Evolutionary conservation across 1,284 basidiomycete genomes (phyloP).

Genomic region (Rhodotorula sp.): DNA sequence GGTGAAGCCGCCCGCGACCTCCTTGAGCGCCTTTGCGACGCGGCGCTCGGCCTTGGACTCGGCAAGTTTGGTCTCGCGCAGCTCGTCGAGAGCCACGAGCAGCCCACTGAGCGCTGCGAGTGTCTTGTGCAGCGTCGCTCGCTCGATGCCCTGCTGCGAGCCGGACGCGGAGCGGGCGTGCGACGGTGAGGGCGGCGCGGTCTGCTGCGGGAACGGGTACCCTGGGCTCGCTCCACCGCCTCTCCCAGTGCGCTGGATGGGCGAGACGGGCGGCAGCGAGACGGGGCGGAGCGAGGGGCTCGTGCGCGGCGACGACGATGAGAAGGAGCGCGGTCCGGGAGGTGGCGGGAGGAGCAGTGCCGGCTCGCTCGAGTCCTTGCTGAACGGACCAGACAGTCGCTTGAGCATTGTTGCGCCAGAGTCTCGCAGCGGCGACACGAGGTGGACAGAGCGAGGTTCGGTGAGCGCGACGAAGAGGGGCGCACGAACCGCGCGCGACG

Average conservation of each 20-base stretch:
- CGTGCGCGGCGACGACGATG: conserved; percentile 4
- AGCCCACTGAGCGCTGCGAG: conserved; percentile 13
- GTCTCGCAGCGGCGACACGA: background rate
- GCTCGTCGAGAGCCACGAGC: conserved; percentile 33
- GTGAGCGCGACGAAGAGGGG: background rate
- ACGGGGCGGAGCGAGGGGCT: background rate
- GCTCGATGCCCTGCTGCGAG: conserved; percentile 20
- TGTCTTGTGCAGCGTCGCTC: conserved; percentile 23
- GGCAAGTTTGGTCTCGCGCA: background rate
- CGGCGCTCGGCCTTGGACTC: conserved; percentile 18
- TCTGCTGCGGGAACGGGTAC: conserved; percentile 15
- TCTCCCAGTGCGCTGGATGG: background rate
- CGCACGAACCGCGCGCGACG: background rate
- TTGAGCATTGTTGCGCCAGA: background rate
- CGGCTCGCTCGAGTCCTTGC: background rate
- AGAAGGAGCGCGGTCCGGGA: background rate
- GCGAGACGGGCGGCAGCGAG: background rate
- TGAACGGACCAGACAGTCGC: conserved; percentile 11
- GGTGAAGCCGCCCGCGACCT: conserved; percentile 15
- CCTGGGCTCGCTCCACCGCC: background rate
- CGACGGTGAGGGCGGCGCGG: background rate
- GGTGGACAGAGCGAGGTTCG: background rate
- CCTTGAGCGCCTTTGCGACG: conserved; percentile 16
- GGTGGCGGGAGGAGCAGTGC: conserved; percentile 3
- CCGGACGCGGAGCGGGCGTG: background rate